A percentile compares a stretch with the other conserved stretches of the same genome.
Evolutionary conservation across 345 rosid genomes (phyloP).

Genomic region (Populus nigra): DNA sequence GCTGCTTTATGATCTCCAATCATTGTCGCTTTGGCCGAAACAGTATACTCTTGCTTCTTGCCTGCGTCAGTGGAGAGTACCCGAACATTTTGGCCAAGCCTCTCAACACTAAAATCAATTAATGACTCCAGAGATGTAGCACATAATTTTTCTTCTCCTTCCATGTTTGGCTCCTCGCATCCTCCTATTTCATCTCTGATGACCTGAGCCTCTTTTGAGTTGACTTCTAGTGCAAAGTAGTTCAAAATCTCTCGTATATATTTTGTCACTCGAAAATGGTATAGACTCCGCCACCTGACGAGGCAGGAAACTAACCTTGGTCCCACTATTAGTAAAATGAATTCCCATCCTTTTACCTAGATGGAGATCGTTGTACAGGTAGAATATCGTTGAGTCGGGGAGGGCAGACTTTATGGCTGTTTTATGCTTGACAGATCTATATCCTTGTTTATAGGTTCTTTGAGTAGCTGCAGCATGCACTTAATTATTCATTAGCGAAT

Average conservation of each 20-base stretch:
- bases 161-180: not conserved
- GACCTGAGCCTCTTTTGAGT: no score
- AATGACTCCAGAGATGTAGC: not conserved
- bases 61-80: not conserved
- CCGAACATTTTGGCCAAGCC: not conserved
- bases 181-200: not conserved
- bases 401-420: not conserved
- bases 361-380: not conserved
- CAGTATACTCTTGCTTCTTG: not conserved
- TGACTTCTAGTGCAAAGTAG: no score
- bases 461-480: no score
- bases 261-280: not conserved
- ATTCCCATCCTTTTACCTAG: not conserved
- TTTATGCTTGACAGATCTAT: not conserved
- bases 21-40: not conserved
- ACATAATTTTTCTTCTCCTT: not conserved
- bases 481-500: no score
- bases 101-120: not conserved
- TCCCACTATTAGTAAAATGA: not conserved
- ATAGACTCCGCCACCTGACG: not conserved
- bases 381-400: not conserved
- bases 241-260: no score
- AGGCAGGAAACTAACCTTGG: not conserved
- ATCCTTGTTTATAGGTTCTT: not conserved
- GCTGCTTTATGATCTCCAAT: not conserved